Base-by-base conservation (phyloP, 371 early-diverging fungal genomes). In the Syncephalastrum contaminatum region DNA sequence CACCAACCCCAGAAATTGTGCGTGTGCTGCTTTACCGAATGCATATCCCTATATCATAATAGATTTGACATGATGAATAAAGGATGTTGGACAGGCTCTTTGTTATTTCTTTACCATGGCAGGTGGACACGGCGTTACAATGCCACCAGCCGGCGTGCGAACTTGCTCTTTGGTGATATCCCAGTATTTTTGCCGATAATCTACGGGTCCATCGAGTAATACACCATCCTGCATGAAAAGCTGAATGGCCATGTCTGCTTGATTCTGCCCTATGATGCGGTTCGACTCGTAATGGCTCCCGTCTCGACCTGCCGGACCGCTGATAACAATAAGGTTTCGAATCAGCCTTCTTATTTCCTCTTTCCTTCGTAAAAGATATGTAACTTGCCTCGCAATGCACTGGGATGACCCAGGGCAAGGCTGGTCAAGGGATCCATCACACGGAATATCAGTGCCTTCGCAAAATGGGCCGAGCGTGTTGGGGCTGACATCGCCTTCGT, bases 401-500 rank as follows among this genome's bases (percentile, higher is more conserved):
- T 22, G 66, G 43, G 68, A 74, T 63, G 57, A 71, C 52, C 50
- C 58, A 52, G 73, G 71, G 53, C 63, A 73, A 56, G 43, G 73
- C 1, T 53, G 55, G 24, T 69, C 59, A 50, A 59, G 63, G 20
- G 73, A 67, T n/a, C 73, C 84, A 61, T 86, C 85, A 65, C 88
- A 88, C 15, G 81, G 73, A 21, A 62, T 67, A 39, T 84, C 82
- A 20, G 86, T 86, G 55, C 82, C 84, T 8, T 59, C 57, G 63
- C 87, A 88, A 39, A 58, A 72, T 7, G 84, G 69, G 4, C 87
- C 86, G 4, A 71, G 15, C 27, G 75, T 80, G 63, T 88, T 88
- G 7, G 88, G 87, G 18, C 74, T 75, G 7, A 82, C 82, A 69
- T 88, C 88, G 7, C 86, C 88, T 63, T 81, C 77, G 59, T 88